A percentile compares a stretch with the other conserved stretches of the same genome.
These are phyloP conservation scores for Trichoderma arundinaceum DNA, from an alignment of 2,329 filamentous ascomycete species.

Conservation along the genomic window DNA sequence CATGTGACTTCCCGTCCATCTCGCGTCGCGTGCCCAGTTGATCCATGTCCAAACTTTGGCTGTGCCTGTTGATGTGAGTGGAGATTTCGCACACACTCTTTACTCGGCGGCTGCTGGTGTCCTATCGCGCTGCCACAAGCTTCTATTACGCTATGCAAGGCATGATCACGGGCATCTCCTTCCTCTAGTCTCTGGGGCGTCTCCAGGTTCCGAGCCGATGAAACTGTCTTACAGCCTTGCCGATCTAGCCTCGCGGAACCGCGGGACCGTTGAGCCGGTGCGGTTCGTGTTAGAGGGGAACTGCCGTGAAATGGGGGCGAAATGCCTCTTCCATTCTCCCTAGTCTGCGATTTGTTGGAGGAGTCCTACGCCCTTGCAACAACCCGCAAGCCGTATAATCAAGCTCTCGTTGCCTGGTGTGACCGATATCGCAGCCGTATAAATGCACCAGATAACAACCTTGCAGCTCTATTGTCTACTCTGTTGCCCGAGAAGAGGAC, in stretches of 20 bases:
- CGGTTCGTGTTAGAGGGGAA: not conserved
- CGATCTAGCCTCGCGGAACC: constrained; percentile 6
- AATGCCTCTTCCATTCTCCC: constrained; percentile 72
- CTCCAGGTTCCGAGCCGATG: not conserved
- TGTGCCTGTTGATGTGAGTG: constrained; percentile 15
- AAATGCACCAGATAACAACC: constrained; percentile 60
- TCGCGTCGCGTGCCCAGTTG: constrained; percentile 37
- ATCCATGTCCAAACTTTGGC: constrained; percentile 2
- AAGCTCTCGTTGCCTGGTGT: constrained; percentile 71
- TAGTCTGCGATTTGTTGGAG: constrained; percentile 76
- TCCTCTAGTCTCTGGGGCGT: not conserved
- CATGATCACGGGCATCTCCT: constrained; percentile 25
- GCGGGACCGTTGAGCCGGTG: not conserved
- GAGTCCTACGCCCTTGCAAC: constrained; percentile 59
- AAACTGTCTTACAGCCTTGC: constrained; percentile 22
- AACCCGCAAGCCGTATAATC: constrained; percentile 42
- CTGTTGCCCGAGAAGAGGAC: constrained; percentile 76
- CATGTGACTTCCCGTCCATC: constrained; percentile 45
- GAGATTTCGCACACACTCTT: constrained; percentile 15
- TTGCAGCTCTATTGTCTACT: constrained; percentile 72
- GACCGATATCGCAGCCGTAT: constrained; percentile 63
- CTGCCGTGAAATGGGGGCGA: constrained; percentile 1
- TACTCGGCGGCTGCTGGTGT: constrained; percentile 14
- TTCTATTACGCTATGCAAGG: constrained; percentile 3
- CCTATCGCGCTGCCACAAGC: constrained; percentile 23